These are phyloP conservation scores for Wallacemonas collosoma DNA, from an alignment of 208 protist species.

Conservation along the genomic window DNA sequence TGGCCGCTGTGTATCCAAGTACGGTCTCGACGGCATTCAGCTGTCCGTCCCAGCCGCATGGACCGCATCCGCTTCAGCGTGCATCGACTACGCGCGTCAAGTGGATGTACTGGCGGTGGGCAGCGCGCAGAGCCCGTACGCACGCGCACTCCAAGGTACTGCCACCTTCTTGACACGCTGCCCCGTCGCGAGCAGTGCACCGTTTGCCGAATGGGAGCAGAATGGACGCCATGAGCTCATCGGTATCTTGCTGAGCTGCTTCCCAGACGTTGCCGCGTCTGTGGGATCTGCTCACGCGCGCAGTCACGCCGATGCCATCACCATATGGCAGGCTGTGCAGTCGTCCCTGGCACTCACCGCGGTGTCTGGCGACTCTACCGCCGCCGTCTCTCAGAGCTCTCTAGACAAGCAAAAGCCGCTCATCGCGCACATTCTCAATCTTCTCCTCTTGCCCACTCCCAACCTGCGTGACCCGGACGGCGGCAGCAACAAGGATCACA, in stretches of 20 bases:
- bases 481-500: neutral
- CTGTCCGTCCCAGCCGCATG: conserved; percentile 62
- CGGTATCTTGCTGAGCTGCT: conserved; percentile 51
- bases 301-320: neutral
- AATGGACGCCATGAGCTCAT: conserved; percentile 60
- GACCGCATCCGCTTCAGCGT: conserved; percentile 47
- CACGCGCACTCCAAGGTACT: conserved; percentile 39
- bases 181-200: conserved; percentile 39
- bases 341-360: conserved; percentile 1
- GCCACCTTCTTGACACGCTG: conserved; percentile 53
- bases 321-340: neutral
- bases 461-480: neutral
- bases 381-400: conserved; percentile 10
- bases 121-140: conserved; percentile 33
- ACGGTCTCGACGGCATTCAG: conserved; percentile 48
- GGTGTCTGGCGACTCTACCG: conserved; percentile 1
- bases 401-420: conserved; percentile 34
- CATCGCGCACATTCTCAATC: conserved; percentile 18
- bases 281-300: conserved; percentile 11
- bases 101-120: conserved; percentile 67
- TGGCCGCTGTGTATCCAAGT: conserved; percentile 55
- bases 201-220: conserved; percentile 60
- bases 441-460: neutral
- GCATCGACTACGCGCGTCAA: conserved; percentile 46
- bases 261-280: conserved; percentile 26